Evolutionary conservation across 495 filamentous ascomycete genomes (phyloP), one percentile per base, ranked within the genome.

Genomic region (Neurospora cerealis): DNA sequence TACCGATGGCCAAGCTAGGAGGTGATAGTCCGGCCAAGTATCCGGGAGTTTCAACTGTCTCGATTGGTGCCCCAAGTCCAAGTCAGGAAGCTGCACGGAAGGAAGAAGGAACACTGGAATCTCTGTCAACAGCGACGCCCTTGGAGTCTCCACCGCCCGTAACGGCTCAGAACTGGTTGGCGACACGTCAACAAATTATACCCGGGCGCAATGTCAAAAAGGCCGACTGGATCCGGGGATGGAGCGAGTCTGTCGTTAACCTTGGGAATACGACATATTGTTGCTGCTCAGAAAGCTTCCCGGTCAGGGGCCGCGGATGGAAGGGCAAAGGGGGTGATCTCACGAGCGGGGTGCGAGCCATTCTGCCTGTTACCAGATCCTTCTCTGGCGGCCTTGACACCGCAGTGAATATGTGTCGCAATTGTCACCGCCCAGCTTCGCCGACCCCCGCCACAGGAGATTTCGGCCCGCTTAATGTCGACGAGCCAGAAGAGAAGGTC

Each of bases 201-300:
- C 79, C 79, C 6, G 75, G 78, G 24, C 73, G 66, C 40, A 78
- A 79, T 37, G 73, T 77, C 37, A 80, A 75, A n/a, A 80, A 79
- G 69, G 78, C 76, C n/a, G 78, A 81, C 41, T 81, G 79, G 79
- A 79, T 81, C 37, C 78, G 77, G 15, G 78, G 79, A 69, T 81
- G 79, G 79, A 81, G 79, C 69, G 71, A 78, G 19, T 74, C 71
- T 17, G 79, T 81, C 44, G 71, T 70, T 70, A 48, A 32, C 19
- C 73, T 77, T 69, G 79, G 79, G 39, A 70, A 74, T 6, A 72
- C 72, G 24, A 74, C 79, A 8, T 81, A 81, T 71, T 81, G 79
- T 54, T 73, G 72, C 5, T 81, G 79, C 72, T 80, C 79, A 5
- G 77, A 78, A 40, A 37, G 71, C 2, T n/a, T 76, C 42, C 44